phyloP scores from a whole-genome alignment of 2,329 filamentous ascomycete genomes.

The Diaporthe amygdali region DNA sequence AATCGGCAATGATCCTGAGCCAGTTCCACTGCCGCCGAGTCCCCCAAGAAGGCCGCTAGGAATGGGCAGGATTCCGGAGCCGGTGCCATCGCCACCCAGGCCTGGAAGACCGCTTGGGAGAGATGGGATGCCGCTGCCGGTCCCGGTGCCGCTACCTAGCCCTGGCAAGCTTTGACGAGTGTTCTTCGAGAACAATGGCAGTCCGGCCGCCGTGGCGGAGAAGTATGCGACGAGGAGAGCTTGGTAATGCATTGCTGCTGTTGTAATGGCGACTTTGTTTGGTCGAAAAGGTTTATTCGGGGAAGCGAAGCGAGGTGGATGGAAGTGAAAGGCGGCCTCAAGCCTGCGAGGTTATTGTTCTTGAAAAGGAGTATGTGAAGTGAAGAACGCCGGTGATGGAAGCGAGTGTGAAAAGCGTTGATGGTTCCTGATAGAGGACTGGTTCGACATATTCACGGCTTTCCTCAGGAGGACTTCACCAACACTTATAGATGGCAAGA shows the following conservation, averaged over 20 bases:
- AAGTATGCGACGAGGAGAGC: conserved; percentile 9
- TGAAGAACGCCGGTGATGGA: not conserved
- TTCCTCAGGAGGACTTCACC: not conserved
- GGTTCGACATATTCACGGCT: not conserved
- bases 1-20: not conserved
- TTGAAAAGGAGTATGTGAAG: not conserved
- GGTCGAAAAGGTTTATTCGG: not conserved
- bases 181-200: not conserved
- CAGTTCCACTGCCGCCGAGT: not conserved
- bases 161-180: not conserved
- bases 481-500: not conserved
- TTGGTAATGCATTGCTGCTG: conserved; percentile 2
- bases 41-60: not conserved
- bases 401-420: not conserved
- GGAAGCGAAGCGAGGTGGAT: not conserved
- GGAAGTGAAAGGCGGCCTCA: not conserved
- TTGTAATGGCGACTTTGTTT: not conserved
- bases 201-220: not conserved
- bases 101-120: not conserved
- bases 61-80: not conserved
- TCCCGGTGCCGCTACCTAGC: not conserved
- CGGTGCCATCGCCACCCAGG: not conserved
- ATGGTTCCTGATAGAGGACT: not conserved
- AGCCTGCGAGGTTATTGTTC: not conserved
- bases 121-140: not conserved